Evolutionary conservation across 202 grass and related monocot genomes (phyloP).

Genomic region (Eragrostis tef): DNA sequence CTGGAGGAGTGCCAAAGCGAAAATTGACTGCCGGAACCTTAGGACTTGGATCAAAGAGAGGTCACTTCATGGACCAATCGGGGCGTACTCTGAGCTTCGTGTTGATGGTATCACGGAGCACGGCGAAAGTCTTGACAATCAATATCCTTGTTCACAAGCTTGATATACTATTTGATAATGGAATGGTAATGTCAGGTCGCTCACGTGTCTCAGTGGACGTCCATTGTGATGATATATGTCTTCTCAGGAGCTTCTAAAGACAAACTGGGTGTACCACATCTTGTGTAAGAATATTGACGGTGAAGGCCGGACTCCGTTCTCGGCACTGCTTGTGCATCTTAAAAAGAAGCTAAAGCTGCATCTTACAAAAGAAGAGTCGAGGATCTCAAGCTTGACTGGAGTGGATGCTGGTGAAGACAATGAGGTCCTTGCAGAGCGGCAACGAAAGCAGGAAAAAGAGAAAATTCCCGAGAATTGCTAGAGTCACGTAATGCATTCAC

Average conservation of each 20-base stretch:
- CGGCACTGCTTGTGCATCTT: background rate
- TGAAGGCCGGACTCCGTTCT: background rate
- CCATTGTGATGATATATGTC: background rate
- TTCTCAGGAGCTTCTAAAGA: background rate
- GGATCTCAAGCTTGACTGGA: background rate
- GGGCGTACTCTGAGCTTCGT: background rate
- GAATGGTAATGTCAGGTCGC: background rate
- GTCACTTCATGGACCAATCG: background rate
- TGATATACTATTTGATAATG: background rate
- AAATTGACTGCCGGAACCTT: too few relatives aligned
- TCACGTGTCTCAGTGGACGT: background rate
- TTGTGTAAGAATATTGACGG: background rate
- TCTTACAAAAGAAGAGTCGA: background rate
- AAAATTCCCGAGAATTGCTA: too few relatives aligned
- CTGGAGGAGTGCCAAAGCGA: too few relatives aligned
- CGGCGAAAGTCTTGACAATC: background rate
- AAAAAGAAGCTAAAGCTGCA: conserved; percentile 7
- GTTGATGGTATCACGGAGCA: background rate
- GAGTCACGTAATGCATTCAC: too few relatives aligned
- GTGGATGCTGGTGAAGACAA: too few relatives aligned
- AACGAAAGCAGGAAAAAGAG: too few relatives aligned
- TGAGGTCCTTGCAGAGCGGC: too few relatives aligned
- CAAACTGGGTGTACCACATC: background rate
- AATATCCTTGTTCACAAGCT: background rate
- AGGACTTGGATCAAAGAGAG: background rate